Conservation (phyloP, 169 alveolate genomes). For the Cryptosporidium muris region DNA sequence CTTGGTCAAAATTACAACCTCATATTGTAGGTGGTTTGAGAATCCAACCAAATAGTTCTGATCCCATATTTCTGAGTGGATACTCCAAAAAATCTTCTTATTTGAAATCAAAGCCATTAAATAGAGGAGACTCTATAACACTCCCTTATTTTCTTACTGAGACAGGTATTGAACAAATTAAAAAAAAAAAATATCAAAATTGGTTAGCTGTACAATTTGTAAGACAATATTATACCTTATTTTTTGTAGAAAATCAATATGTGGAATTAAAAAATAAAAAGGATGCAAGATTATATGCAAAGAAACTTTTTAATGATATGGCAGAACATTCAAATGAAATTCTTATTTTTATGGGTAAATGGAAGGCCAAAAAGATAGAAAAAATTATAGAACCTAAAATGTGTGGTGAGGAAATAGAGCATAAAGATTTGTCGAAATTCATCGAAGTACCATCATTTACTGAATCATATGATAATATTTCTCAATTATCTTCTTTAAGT, state of each 20-base stretch:
- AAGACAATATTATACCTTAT: conserved; percentile 54
- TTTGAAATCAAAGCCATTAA: conserved; percentile 40
- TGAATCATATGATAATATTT: not conserved
- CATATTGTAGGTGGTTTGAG: conserved; percentile 66
- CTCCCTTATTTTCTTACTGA: conserved; percentile 59
- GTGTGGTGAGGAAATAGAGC: conserved; percentile 1
- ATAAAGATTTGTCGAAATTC: conserved; percentile 20
- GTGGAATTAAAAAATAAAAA: conserved; percentile 56
- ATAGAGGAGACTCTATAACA: conserved; percentile 62
- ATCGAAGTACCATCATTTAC: conserved; percentile 2
- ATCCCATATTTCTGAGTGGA: conserved; percentile 11
- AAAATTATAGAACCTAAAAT: not conserved
- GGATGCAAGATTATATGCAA: conserved; percentile 66
- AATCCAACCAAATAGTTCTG: not conserved
- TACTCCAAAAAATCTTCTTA: conserved; percentile 9
- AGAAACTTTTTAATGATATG: conserved; percentile 50
- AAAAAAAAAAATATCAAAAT: conserved; percentile 57
- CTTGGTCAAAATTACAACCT: conserved; percentile 67
- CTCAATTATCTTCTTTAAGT: too few relatives aligned
- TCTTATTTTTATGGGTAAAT: conserved; percentile 52
- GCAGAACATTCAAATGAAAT: conserved; percentile 44
- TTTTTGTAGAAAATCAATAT: conserved; percentile 29
- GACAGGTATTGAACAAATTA: conserved; percentile 64
- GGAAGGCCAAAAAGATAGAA: conserved; percentile 34
- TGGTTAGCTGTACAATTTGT: conserved; percentile 70